Conservation (phyloP, 345 rosid species). For the Aurinia saxatilis region DNA sequence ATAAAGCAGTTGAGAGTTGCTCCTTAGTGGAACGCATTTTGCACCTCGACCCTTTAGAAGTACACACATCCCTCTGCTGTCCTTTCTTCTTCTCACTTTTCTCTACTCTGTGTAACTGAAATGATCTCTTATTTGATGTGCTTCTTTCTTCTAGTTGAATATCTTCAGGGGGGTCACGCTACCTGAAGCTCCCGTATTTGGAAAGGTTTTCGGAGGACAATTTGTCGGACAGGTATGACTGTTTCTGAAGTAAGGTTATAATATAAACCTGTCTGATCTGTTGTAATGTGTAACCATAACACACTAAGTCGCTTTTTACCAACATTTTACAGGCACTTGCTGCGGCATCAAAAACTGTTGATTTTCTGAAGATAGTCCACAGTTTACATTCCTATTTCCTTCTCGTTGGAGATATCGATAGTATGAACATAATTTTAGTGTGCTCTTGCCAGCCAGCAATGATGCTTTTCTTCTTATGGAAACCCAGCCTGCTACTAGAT, state of each 20-base stretch:
- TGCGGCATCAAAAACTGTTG: conserved; percentile 96
- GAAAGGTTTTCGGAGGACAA: conserved; percentile 96
- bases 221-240: conserved; percentile 74
- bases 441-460: conserved; percentile 3
- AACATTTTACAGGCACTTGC: conserved; percentile 69
- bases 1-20: conserved; percentile 45
- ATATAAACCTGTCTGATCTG: background rate
- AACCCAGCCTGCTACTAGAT: background rate
- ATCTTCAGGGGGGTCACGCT: conserved; percentile 78
- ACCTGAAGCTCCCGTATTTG: conserved; percentile 85
- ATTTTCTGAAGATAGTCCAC: conserved; percentile 80
- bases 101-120: background rate
- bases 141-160: conserved; percentile 53
- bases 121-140: background rate
- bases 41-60: conserved; percentile 88
- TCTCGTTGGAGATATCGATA: conserved; percentile 74
- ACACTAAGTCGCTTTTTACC: too few relatives aligned
- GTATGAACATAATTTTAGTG: conserved; percentile 37
- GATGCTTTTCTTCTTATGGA: conserved; percentile 2
- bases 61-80: conserved; percentile 23
- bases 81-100: background rate
- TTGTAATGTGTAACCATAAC: background rate
- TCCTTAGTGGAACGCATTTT: conserved; percentile 71
- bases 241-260: background rate
- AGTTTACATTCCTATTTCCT: conserved; percentile 90